Conservation (phyloP, 2,329 filamentous ascomycete species). For the Coniochaeta sp. region DNA sequence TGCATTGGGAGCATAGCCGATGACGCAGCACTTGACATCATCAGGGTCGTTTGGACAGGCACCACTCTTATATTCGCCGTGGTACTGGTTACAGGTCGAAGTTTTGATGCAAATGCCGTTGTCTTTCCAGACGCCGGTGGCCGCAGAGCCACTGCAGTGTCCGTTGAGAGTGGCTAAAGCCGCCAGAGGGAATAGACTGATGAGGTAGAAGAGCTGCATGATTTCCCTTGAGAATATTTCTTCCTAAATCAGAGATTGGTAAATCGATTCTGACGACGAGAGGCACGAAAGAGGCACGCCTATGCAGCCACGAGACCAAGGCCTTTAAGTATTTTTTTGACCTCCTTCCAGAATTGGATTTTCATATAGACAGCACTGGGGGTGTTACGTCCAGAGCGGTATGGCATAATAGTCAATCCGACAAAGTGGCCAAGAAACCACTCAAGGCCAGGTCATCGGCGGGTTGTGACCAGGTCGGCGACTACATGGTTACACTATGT, state of each 20-base stretch:
- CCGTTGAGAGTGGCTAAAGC: not conserved
- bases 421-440: not conserved
- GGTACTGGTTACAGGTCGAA: not conserved
- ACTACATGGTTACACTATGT: not conserved
- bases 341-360: not conserved
- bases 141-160: not conserved
- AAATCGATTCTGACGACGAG: too few relatives aligned
- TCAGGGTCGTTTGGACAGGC: not conserved
- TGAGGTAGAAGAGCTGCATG: not conserved
- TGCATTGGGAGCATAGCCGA: not conserved
- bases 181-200: not conserved
- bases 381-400: not conserved
- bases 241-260: not conserved
- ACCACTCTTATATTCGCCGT: not conserved
- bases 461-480: not conserved
- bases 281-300: not conserved
- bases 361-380: too few relatives aligned
- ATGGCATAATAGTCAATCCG: not conserved
- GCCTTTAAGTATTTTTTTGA: not conserved
- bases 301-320: not conserved
- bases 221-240: not conserved
- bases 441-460: not conserved
- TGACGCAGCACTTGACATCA: not conserved
- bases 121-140: not conserved
- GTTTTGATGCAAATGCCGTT: not conserved